Base-by-base conservation (phyloP, 345 rosid species). In the Cardamine occulta region DNA sequence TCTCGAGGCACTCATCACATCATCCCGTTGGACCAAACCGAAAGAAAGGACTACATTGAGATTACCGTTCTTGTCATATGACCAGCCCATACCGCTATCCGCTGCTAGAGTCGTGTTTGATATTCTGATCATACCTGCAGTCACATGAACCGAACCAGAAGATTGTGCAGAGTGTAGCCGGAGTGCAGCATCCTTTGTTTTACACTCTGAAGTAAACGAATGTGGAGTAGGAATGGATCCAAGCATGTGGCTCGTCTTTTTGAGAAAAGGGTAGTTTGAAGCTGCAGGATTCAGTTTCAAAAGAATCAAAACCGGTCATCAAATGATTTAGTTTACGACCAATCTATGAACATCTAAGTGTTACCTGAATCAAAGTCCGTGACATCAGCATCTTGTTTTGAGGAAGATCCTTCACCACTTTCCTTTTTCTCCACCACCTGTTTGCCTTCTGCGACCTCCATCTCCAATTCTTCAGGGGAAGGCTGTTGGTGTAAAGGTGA, bases 71-170 rank as follows among this genome's bases (percentile, higher is more conserved):
- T 96, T 96, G 72, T 83, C 85, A 29, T 82, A 64, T 26, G 92
- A 85, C 97, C 88, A 85, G 72, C 87, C 91, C 70, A 85, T 74
- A 32, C 79, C 78, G 26, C 63, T 68, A n/a, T 77, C 80, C 24
- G 47, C 60, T 26, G 70, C 65, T 54, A 63, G 42, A 45, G 45
- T 48, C 72, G 58, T 56, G 74, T 83, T 76, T 55, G 93, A 84
- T 80, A 96, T 89, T 84, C 93, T 91, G 68, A 96, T 86, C 85
- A 92, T 84, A 68, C 97, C 99, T 59, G 99, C 96, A 62, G 93
- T 90, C 9, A 96, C 88, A 56, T 86, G 96, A 49, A 86, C 85
- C 0, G 97, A 91, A 67, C 93, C 88, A 52, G 99, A 92, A 26
- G 97, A 72, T 67, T 88, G 90, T 19, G 91, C 80, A 19, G 91